Evolutionary conservation across 2,329 filamentous ascomycete species (phyloP), one percentile per base, ranked within the genome.

Genomic region (Cladosporium sp.): DNA sequence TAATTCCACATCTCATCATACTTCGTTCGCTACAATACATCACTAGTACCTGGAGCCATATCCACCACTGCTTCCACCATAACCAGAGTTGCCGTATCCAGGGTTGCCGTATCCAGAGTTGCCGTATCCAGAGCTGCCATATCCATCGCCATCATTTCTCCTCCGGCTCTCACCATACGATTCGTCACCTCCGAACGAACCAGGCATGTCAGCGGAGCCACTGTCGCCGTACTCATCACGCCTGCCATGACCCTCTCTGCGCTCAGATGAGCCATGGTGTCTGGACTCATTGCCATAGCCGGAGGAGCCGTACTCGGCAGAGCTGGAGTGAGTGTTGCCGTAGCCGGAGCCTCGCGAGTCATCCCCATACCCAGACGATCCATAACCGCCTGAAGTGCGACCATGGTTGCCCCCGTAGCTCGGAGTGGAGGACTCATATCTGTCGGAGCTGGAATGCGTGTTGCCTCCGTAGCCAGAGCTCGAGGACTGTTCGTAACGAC

Each of bases 181-280:
- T 12, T 67, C 67, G 26, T 67, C 68, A 5, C 65, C 70, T 23
- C 69, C 67, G 62, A 69, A 69, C n/a, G 66, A 67, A 6, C 69
- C 68, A 31, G 66, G 66, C 67, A 70, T 68, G 50, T 65, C 44
- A n/a, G 40, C n/a, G 49, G 61, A 49, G 57, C 66, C 67, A 29
- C 64, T 64, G 23, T 68, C 69, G 26, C 65, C 67, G 37, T 67
- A 65, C n/a, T 68, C 67, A 21, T 66, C 61, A 12, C 65, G 67
- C 44, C 67, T 65, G 46, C 66, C 64, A n/a, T 67, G 26, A 14
- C 44, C 65, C 29, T 68, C 63, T 40, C 59, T 65, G 46, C 67
- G 57, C 28, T 37, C 63, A 28, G 63, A 60, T 6, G 55, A 59
- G 29, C 62, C 55, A 10, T 64, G 35, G 6, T 26, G 46, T 23